These are phyloP conservation scores for Anthoceros angustus DNA, from an alignment of 225 moss, liverwort and hornwort genomes.

Conservation along the genomic window DNA sequence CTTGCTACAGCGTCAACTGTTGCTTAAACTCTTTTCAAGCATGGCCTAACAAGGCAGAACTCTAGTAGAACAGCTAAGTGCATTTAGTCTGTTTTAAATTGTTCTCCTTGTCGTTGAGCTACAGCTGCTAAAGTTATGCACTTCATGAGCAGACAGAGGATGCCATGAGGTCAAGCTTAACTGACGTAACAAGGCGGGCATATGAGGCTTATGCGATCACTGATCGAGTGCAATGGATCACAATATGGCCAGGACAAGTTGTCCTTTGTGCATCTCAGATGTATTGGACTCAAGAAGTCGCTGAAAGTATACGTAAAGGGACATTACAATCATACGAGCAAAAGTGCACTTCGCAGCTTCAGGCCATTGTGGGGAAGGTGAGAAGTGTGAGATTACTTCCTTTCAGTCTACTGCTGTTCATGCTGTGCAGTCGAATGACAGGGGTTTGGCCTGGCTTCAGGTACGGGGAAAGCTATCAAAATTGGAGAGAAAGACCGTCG, in stretches of 20 bases:
- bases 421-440: too few species aligned
- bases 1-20: too few species aligned
- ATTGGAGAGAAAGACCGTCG: slow-evolving; percentile 65
- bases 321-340: slow-evolving; percentile 28
- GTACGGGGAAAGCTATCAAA: slow-evolving; percentile 52
- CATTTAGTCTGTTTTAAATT: neutral
- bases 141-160: slow-evolving; percentile 29
- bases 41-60: neutral
- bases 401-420: neutral
- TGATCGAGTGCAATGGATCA: slow-evolving; percentile 48
- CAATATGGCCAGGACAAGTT: slow-evolving; percentile 64
- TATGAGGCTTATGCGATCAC: slow-evolving; percentile 36
- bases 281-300: slow-evolving; percentile 64
- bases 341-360: slow-evolving; percentile 46
- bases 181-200: slow-evolving; percentile 38
- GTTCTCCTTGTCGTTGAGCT: too few species aligned
- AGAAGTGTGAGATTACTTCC: neutral
- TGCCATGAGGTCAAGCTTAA: slow-evolving; percentile 58
- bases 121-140: neutral
- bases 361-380: slow-evolving; percentile 65
- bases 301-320: slow-evolving; percentile 29
- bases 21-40: neutral
- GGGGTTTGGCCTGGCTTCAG: slow-evolving; percentile 11
- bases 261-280: slow-evolving; percentile 67
- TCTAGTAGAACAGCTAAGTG: neutral